phyloP scores from a whole-genome alignment of 1,284 basidiomycete genomes.

The Xerocomus amazonicus region DNA sequence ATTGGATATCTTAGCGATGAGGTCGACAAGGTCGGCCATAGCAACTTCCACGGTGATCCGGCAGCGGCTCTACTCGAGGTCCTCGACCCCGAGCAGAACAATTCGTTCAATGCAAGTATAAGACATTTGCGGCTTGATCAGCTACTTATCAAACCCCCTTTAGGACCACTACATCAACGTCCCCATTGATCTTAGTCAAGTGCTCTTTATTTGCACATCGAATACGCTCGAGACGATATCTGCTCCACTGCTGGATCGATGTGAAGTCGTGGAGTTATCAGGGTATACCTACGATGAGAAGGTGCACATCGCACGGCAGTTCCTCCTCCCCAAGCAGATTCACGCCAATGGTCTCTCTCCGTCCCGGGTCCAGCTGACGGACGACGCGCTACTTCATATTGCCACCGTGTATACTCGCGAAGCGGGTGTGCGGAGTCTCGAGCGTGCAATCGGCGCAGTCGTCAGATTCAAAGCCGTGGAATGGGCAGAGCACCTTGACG shows the following conservation, averaged over 20 bases:
- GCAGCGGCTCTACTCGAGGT: conserved; percentile 85
- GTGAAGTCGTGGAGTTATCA: conserved; percentile 68
- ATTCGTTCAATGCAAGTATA: conserved; percentile 67
- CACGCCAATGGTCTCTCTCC: conserved; percentile 62
- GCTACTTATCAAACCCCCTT: conserved; percentile 4
- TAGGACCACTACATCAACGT: conserved; percentile 92
- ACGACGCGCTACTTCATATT: conserved; percentile 67
- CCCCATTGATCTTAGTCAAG: conserved; percentile 82
- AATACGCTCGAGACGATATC: conserved; percentile 87
- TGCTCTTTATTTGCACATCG: conserved; percentile 88
- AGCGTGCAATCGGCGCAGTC: conserved; percentile 83
- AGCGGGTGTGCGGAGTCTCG: conserved; percentile 89
- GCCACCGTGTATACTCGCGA: conserved; percentile 81
- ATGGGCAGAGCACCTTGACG: conserved; percentile 73
- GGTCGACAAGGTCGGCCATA: conserved; percentile 85
- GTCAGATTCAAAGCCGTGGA: conserved; percentile 87
- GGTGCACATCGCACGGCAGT: conserved; percentile 80
- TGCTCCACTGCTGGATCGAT: conserved; percentile 74
- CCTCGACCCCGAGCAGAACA: conserved; percentile 89
- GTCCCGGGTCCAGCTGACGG: conserved; percentile 54
- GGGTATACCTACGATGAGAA: conserved; percentile 92
- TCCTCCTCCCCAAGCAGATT: conserved; percentile 84
- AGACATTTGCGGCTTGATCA: background rate
- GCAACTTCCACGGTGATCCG: conserved; percentile 88
- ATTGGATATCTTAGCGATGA: conserved; percentile 54